Evolutionary conservation across 2,329 filamentous ascomycete species (phyloP).

Genomic region (Fusarium fracticaudum): DNA sequence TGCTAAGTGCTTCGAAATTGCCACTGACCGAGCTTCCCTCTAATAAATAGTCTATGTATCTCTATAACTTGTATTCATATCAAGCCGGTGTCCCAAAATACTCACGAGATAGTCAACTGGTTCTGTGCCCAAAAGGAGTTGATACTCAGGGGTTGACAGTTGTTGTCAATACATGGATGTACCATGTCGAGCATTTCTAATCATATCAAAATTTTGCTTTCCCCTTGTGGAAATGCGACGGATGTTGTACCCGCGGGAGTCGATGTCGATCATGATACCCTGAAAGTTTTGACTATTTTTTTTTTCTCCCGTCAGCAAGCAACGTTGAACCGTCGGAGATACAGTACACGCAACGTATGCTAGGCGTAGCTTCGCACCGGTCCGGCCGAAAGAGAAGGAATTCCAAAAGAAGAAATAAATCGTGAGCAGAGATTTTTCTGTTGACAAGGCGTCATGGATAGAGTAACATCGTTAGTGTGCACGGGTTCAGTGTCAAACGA

Average conservation of each 20-base stretch:
- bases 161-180: not conserved
- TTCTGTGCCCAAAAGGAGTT: not conserved
- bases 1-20: not conserved
- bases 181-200: slow-evolving; percentile 4
- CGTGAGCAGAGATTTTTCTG: slow-evolving; percentile 17
- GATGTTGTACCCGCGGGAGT: slow-evolving; percentile 5
- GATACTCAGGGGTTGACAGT: not conserved
- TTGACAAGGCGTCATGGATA: slow-evolving; percentile 10
- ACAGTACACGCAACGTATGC: not conserved
- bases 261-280: slow-evolving; percentile 14
- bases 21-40: not conserved
- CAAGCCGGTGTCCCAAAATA: not conserved
- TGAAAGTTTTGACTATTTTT: not conserved
- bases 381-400: slow-evolving; percentile 10
- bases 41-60: not conserved
- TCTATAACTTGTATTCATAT: not conserved
- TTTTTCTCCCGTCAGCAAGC: not conserved
- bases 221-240: slow-evolving; percentile 1
- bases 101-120: not conserved
- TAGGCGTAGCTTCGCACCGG: slow-evolving; percentile 8
- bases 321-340: not conserved
- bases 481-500: slow-evolving; percentile 17
- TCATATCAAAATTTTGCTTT: slow-evolving; percentile 5
- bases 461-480: slow-evolving; percentile 26
- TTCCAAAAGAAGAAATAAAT: slow-evolving; percentile 12